A percentile compares a stretch with the other conserved stretches of the same genome.
These are phyloP conservation scores for Fraxinus xanthoxyloides DNA, from an alignment of 305 asterid species.

Conservation along the genomic window DNA sequence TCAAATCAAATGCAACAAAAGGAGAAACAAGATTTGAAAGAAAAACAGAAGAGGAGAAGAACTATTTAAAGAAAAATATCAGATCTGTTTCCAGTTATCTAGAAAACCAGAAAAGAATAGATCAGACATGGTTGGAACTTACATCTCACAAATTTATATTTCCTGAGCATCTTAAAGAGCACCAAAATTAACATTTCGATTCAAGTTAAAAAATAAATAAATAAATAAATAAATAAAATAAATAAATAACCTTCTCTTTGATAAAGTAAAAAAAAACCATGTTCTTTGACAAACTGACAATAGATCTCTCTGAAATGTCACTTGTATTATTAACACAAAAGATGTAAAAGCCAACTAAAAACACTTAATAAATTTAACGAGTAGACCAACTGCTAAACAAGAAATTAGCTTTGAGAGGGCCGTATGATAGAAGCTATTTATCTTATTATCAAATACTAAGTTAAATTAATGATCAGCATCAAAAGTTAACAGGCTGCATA, in stretches of 20 bases:
- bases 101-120: not conserved
- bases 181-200: not conserved
- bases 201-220: not conserved
- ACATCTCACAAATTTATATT: not conserved
- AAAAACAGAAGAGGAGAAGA: not conserved
- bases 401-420: not conserved
- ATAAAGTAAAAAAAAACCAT: not conserved
- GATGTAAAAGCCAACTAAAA: not conserved
- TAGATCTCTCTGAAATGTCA: not conserved
- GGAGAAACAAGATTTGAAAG: not conserved
- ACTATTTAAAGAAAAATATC: not conserved
- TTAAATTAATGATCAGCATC: slow-evolving; percentile 3
- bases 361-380: not conserved
- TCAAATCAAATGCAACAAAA: not conserved
- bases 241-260: too few relatives aligned
- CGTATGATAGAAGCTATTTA: not conserved
- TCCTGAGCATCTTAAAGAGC: not conserved
- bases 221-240: too few relatives aligned
- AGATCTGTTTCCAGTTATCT: not conserved
- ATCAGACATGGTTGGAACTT: not conserved
- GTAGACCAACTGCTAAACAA: not conserved
- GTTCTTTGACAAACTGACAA: not conserved
- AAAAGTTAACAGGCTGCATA: slow-evolving; percentile 3
- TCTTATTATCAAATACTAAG: not conserved
- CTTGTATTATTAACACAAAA: not conserved